phyloP scores from a whole-genome alignment of 352 stramenopile species.

The Pythium volutum region DNA sequence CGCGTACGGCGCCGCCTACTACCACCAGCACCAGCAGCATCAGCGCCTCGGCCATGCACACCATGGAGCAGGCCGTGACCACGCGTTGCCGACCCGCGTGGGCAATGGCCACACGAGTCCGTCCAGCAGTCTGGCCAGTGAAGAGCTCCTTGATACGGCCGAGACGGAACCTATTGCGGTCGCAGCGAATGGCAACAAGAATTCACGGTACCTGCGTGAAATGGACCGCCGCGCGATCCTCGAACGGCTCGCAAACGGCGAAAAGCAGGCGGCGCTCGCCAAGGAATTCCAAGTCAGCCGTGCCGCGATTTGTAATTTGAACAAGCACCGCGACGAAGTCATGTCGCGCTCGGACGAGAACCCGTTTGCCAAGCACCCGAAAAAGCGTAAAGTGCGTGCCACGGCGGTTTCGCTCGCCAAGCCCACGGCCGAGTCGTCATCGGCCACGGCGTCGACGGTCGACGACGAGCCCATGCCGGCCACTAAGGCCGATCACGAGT shows the following conservation, averaged over 20 bases:
- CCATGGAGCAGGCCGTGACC: neutral
- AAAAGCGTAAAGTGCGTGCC: slow-evolving; percentile 21
- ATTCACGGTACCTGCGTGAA: slow-evolving; percentile 50
- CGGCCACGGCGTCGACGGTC: neutral
- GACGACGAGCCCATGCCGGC: slow-evolving; percentile 63
- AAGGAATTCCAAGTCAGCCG: slow-evolving; percentile 60
- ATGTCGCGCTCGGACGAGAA: slow-evolving; percentile 41
- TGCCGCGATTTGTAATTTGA: slow-evolving; percentile 55
- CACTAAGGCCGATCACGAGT: slow-evolving; percentile 46
- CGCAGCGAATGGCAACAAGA: slow-evolving; percentile 23
- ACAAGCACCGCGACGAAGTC: slow-evolving; percentile 44
- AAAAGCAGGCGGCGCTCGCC: slow-evolving; percentile 48
- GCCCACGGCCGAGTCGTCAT: neutral
- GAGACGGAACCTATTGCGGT: no score
- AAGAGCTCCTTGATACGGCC: neutral
- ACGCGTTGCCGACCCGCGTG: neutral
- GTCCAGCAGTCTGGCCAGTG: slow-evolving; percentile 1
- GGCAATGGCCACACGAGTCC: neutral
- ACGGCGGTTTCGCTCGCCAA: slow-evolving; percentile 10
- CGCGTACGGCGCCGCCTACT: slow-evolving; percentile 1
- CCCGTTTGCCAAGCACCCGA: slow-evolving; percentile 44
- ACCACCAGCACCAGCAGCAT: slow-evolving; percentile 3
- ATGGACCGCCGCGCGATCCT: slow-evolving; percentile 44
- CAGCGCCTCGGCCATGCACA: slow-evolving; percentile 1
- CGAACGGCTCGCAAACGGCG: slow-evolving; percentile 34